Conservation (phyloP, 441 rosid species). For the Omphalea diandra region DNA sequence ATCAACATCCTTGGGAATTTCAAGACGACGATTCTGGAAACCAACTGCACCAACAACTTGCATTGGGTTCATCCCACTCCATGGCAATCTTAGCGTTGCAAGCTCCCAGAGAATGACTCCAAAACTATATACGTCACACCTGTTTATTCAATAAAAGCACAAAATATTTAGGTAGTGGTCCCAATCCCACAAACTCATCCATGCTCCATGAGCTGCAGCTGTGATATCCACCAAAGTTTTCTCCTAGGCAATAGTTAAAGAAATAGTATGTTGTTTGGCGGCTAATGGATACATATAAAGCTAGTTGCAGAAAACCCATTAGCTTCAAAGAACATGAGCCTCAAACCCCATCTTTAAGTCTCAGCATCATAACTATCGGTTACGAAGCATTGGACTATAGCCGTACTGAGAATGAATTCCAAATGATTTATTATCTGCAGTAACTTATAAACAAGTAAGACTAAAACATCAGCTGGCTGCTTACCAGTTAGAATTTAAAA, state of each 20-base stretch:
- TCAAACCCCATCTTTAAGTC: neutral
- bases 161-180: neutral
- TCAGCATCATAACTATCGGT: neutral
- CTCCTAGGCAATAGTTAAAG: neutral
- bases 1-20: conserved; percentile 92
- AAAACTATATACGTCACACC: conserved; percentile 98
- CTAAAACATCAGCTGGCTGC: neutral
- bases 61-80: conserved; percentile 99
- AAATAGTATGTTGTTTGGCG: neutral
- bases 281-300: neutral
- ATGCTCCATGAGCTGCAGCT: no score
- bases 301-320: neutral
- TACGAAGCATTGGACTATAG: neutral
- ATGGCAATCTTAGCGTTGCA: conserved; percentile 85
- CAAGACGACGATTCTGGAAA: conserved; percentile 92
- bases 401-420: neutral
- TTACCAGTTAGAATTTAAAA: neutral
- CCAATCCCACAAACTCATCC: neutral
- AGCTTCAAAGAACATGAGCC: neutral
- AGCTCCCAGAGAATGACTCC: conserved; percentile 99
- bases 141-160: conserved; percentile 29
- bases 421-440: neutral
- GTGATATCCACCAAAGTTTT: no score
- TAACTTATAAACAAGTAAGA: neutral
- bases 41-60: conserved; percentile 99